phyloP scores from a whole-genome alignment of 148 eudicot species.

The Fagopyrum esculentum region DNA sequence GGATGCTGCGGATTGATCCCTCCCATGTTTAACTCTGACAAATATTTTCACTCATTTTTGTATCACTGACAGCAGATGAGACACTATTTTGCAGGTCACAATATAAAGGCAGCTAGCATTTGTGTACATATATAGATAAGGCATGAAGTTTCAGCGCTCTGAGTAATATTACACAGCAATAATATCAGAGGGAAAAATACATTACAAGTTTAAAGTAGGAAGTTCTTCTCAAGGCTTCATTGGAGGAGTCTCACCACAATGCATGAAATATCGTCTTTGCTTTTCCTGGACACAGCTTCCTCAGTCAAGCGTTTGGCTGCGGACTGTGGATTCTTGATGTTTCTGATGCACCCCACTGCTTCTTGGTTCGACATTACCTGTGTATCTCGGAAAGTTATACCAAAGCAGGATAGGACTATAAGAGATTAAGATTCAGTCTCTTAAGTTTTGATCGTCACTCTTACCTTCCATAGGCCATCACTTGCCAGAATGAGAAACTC shows the following conservation, averaged over 20 bases:
- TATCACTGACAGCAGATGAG: not conserved
- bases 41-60: not conserved
- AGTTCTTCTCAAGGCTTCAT: not conserved
- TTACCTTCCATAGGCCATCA: constrained; percentile 80
- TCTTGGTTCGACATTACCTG: constrained; percentile 89
- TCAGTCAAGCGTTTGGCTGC: constrained; percentile 77
- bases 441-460: not conserved
- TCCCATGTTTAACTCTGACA: not conserved
- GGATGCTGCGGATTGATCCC: not conserved
- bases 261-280: constrained; percentile 93
- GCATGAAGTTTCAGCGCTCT: not conserved
- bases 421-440: too few relatives aligned
- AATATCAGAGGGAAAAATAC: not conserved
- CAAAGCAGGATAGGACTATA: not conserved
- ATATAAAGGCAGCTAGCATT: not conserved
- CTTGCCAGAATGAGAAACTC: constrained; percentile 69
- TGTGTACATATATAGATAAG: constrained; percentile 4
- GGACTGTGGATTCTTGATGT: constrained; percentile 46
- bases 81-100: not conserved
- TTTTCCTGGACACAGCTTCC: constrained; percentile 63
- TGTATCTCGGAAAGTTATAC: not conserved
- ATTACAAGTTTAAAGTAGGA: not conserved
- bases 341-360: constrained; percentile 61
- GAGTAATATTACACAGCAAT: not conserved
- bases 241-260: constrained; percentile 58